A percentile compares a stretch with the other conserved stretches of the same genome.
Evolutionary conservation across 306 rosid species (phyloP).

Genomic region (Vigna radiata): DNA sequence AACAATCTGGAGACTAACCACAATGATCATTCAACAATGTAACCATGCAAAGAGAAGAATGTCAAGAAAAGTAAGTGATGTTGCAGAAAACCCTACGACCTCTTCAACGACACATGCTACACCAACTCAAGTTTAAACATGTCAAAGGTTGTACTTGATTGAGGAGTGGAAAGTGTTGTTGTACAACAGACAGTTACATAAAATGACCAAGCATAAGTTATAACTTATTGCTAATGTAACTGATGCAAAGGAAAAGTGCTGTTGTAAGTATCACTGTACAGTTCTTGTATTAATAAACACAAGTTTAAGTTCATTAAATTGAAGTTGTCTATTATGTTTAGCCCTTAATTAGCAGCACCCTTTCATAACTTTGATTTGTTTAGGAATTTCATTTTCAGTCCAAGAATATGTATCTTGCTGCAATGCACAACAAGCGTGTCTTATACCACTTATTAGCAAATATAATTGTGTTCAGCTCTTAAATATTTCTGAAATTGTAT

Average conservation of each 20-base stretch:
- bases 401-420: not conserved
- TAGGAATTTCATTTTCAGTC: no score
- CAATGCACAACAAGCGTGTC: conserved; percentile 16
- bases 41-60: conserved; percentile 30
- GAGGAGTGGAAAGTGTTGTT: not conserved
- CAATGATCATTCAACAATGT: conserved; percentile 42
- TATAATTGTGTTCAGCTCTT: conserved; percentile 10
- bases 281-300: not conserved
- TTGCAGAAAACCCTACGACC: not conserved
- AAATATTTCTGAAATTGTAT: not conserved
- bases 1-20: conserved; percentile 37
- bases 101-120: conserved; percentile 10
- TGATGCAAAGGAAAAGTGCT: not conserved
- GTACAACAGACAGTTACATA: not conserved
- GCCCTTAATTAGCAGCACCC: no score
- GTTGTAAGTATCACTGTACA: conserved; percentile 1
- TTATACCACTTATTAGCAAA: conserved; percentile 27
- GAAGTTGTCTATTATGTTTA: not conserved
- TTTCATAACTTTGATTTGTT: no score
- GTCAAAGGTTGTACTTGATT: not conserved
- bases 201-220: not conserved
- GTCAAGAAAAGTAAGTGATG: conserved; percentile 45
- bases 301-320: conserved; percentile 5
- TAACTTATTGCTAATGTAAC: not conserved
- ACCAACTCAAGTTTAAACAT: conserved; percentile 11